phyloP scores from a whole-genome alignment of 2,329 filamentous ascomycete species.

The Ambrosiella xylebori region DNA sequence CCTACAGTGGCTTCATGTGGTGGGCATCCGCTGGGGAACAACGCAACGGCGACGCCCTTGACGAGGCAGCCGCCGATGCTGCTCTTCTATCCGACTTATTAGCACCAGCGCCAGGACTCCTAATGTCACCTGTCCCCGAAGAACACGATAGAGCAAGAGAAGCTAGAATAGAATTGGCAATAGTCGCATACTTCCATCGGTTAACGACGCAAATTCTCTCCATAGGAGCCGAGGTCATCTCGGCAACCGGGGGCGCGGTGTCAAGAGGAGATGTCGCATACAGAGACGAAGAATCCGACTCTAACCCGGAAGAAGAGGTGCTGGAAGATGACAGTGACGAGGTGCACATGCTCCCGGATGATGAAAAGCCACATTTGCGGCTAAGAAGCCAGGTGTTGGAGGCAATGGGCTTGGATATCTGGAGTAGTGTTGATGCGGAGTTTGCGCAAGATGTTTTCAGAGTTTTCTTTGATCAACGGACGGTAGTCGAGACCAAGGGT shows the following conservation, averaged over 20 bases:
- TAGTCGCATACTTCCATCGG: slow-evolving; percentile 69
- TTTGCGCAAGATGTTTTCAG: slow-evolving; percentile 47
- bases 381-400: slow-evolving; percentile 49
- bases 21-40: slow-evolving; percentile 74
- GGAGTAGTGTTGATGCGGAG: slow-evolving; percentile 52
- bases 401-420: slow-evolving; percentile 60
- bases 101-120: slow-evolving; percentile 16
- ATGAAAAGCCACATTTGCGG: slow-evolving; percentile 22
- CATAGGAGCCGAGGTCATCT: slow-evolving; percentile 41
- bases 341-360: slow-evolving; percentile 21
- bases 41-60: slow-evolving; percentile 40
- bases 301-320: slow-evolving; percentile 18
- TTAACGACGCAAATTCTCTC: slow-evolving; percentile 50
- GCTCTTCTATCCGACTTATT: slow-evolving; percentile 36
- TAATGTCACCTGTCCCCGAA: neutral
- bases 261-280: slow-evolving; percentile 20
- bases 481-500: slow-evolving; percentile 48
- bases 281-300: slow-evolving; percentile 20
- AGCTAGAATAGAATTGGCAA: slow-evolving; percentile 44
- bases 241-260: slow-evolving; percentile 23
- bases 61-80: slow-evolving; percentile 38
- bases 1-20: slow-evolving; percentile 76
- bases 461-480: slow-evolving; percentile 48
- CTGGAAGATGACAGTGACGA: slow-evolving; percentile 17
- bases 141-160: slow-evolving; percentile 16